Evolutionary conservation across 176 grass and related monocot genomes (phyloP), one percentile per base, ranked within the genome.

Genomic region (Oryza meyeriana): DNA sequence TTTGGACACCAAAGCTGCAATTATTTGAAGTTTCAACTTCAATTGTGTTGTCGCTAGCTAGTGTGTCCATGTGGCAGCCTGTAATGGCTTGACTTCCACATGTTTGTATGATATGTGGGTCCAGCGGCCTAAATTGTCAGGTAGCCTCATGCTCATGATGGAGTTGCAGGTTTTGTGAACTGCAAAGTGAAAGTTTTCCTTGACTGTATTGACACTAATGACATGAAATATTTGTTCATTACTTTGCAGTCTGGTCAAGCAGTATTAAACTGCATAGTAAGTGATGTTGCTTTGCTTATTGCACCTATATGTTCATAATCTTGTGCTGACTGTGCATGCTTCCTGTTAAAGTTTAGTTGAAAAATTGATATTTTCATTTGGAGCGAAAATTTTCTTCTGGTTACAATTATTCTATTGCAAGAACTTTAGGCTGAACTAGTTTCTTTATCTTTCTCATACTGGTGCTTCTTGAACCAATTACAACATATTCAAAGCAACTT

Each of bases 381-480:
- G 27, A 67, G 55, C 17, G 72, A 39, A 69, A 47, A 6, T 32
- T 75, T 61, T 45, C 38, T 82, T 76, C 75, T 18, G 17, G 4
- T 25, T 25, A 38, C 18, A 83, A 14, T 31, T 83, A 17, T 58
- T 67, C n/a, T 61, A 36, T 80, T 8, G 8, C 64, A 82, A 36
- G 32, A 64, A 47, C 39, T 72, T 74, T 25, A 40, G 11, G 28
- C 25, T 76, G 69, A 76, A 81, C 73, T 64, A 85, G 30, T 66
- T 61, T 61, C 76, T 41, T 72, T 62, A 2, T 24, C 41, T 77
- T 59, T 77, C 18, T 69, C 45, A 39, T 58, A 59, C n/a, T 78
- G 71, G 24, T 36, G 63, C 66, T 79, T 79, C 18, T 67, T 78
- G 14, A 63, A 20, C 39, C 76, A 11, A 66, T 86, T 90, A 90